Base-by-base conservation (phyloP, 2,329 filamentous ascomycete species). In the Ascochyta fabae region DNA sequence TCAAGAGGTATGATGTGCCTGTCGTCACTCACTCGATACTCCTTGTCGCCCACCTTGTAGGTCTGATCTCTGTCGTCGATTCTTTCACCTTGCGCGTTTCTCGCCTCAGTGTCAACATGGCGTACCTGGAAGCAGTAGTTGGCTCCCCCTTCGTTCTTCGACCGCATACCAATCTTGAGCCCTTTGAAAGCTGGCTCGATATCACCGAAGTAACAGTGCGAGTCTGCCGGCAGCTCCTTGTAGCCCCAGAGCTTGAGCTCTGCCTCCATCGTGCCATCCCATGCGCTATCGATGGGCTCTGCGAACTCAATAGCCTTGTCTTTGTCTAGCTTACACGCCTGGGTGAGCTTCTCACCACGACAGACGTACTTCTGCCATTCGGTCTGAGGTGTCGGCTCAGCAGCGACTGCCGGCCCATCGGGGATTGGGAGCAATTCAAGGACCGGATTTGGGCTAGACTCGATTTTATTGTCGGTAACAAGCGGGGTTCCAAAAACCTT, bases 191-290 rank as follows among this genome's bases (percentile, higher is more conserved):
- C 36, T 2, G 19, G 3, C 26, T n/a, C 36, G 8, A 48, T 48
- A 15, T 48, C 36, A 1, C 16, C 19, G 7, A 33, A 41, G 27
- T n/a, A 23, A 19, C 46, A 48, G 15, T 40, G n/a, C 26, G 35
- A 39, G 13, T 19, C 13, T 8, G 26, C 26, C 1, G 16, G 16
- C 3, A 19, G 6, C 12, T 48, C 46, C 4, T 13, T 24, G 23
- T 48, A 48, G 12, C 46, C 46, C 46, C 46, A 48, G 19, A 26
- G 16, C 19, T 26, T 16, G 6, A 48, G 38, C 13, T 41, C 38
- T 7, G 27, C 29, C 16, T 35, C 29, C 29, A 48, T 23, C 2
- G 13, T 42, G 13, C 46, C 29, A 7, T 42, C 31, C 46, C 46
- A 48, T 12, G 9, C 19, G 13, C 35, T 48, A 6, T 48, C 38